These are phyloP conservation scores for Marchantia paleacea DNA, from an alignment of 225 moss, liverwort and hornwort genomes.

Conservation along the genomic window DNA sequence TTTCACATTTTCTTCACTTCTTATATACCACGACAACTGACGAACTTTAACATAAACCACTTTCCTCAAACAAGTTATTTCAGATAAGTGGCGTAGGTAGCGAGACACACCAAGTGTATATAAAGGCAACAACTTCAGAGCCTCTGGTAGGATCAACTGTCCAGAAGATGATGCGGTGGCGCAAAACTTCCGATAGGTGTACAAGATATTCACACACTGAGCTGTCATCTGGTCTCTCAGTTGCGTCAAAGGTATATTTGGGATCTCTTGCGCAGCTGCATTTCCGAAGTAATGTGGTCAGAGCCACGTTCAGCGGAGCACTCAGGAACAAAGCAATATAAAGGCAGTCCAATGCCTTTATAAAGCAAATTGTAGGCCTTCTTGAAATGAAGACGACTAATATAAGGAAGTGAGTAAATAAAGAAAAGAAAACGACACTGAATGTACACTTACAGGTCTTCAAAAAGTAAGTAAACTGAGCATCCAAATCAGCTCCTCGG, in stretches of 20 bases:
- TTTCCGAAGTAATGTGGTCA: neutral
- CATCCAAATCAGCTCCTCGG: conserved; percentile 98
- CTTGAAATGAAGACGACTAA: no score
- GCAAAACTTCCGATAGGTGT: conserved; percentile 93
- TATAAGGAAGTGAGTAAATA: neutral
- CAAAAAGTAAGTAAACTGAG: conserved; percentile 92
- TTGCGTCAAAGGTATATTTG: conserved; percentile 65
- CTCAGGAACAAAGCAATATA: neutral
- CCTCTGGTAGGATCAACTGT: conserved; percentile 96
- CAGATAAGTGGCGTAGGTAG: neutral
- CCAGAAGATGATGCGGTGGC: conserved; percentile 96
- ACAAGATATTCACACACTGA: conserved; percentile 95
- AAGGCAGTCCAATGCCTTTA: neutral
- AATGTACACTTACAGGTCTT: conserved; percentile 62
- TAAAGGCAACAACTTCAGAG: conserved; percentile 91
- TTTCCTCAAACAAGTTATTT: neutral
- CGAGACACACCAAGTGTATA: conserved; percentile 77
- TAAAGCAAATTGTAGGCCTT: no score
- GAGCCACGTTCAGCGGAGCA: neutral
- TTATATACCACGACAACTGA: neutral
- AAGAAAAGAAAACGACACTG: neutral
- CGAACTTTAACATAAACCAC: neutral
- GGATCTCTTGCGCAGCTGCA: conserved; percentile 81
- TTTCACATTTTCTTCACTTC: neutral
- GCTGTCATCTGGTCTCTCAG: conserved; percentile 83